phyloP scores from a whole-genome alignment of 2,329 filamentous ascomycete genomes.

The Aspergillus tamarii region DNA sequence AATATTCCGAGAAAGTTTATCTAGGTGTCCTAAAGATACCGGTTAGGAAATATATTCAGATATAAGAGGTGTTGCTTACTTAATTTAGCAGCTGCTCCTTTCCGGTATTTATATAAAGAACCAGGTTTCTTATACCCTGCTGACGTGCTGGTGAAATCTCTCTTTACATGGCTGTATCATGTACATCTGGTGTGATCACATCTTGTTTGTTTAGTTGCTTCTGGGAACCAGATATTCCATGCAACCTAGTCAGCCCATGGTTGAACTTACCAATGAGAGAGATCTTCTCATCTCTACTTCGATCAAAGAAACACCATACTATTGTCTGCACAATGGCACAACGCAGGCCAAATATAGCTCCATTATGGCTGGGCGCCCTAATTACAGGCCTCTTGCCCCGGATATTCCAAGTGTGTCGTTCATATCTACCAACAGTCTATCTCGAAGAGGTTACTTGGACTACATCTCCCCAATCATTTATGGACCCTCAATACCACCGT shows the following conservation, averaged over 20 bases:
- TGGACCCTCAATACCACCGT: not conserved
- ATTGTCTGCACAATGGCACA: not conserved
- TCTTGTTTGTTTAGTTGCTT: not conserved
- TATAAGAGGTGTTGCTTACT: too few species aligned
- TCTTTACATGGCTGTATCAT: not conserved
- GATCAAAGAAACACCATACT: not conserved
- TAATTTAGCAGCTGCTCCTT: too few species aligned
- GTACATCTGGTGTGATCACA: not conserved
- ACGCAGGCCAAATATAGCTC: not conserved
- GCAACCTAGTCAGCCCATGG: constrained; percentile 1
- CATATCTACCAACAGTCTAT: not conserved
- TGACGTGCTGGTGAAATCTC: too few species aligned
- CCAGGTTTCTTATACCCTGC: too few species aligned
- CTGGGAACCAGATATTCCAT: not conserved
- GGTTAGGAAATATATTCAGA: too few species aligned
- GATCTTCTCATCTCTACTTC: not conserved
- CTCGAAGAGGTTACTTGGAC: not conserved
- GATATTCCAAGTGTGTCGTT: not conserved
- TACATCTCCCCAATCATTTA: not conserved
- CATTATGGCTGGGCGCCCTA: not conserved
- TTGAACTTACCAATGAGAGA: not conserved
- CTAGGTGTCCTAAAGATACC: too few species aligned
- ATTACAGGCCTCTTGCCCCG: not conserved
- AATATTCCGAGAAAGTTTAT: too few species aligned
- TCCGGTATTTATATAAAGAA: too few species aligned